Base-by-base conservation (phyloP, 805 yeast species). In the Candida ficus region DNA sequence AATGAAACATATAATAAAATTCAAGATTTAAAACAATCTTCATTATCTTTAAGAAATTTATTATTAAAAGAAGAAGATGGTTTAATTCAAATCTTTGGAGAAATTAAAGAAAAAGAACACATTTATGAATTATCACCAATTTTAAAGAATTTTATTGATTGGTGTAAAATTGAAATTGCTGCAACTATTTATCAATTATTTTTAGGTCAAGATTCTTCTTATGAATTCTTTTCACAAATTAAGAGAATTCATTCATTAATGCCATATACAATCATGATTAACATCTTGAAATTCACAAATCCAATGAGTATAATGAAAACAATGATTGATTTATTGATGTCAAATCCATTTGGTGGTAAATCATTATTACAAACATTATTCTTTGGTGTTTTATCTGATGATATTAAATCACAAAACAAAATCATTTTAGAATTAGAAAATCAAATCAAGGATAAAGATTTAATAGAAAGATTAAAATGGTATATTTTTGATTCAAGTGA, bases 271-370 rank as follows among this genome's bases (percentile, higher is more conserved):
- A 57, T 91, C 27, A 76, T 90, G 60, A 80, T 80, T 32, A 85
- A 86, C 17, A 83, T 91, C 18, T 61, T 93, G 54, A 74, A 79
- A 54, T 78, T 83, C 44, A 87, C 98, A 0, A 91, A 91, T 55
- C 98, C 99, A 2, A 77, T 89, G 63, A 76, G 82, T 31, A 79
- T 91, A 21, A 78, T 87, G 66, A 84, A 89, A 45, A 77, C 81
- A 18, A 64, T 91, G 58, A 74, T 90, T 27, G 96, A 88, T 52
- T 58, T 91, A 43, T 78, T 91, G 49, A 76, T 93, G 66, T 86
- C 83, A n/a, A 86, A 79, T 49, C 84, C 88, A 26, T 72, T 79
- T 54, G 84, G 86, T 19, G 73, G 75, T 12, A 71, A 71, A 37
- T 82, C 89, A 0, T 63, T 90, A 16, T 58, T 90, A 33, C 95